A percentile compares a stretch with the other conserved stretches of the same genome.
Evolutionary conservation across 2,329 filamentous ascomycete genomes (phyloP).

Genomic region (Fusarium nygamai): DNA sequence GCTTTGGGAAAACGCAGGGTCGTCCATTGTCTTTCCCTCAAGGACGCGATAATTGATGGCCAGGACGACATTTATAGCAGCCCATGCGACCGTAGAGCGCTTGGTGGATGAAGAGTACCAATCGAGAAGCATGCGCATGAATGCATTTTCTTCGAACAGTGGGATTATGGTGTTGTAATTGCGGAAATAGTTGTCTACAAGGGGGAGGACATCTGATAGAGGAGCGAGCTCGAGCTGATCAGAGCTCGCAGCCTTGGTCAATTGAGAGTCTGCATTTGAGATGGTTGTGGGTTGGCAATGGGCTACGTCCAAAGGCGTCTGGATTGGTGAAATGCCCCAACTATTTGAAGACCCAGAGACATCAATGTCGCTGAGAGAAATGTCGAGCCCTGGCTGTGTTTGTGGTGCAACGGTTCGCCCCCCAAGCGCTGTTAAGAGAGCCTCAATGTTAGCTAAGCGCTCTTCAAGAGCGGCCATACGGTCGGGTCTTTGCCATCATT

Average conservation of each 20-base stretch:
- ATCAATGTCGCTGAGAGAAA: background rate
- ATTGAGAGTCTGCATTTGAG: background rate
- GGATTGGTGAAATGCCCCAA: background rate
- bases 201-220: constrained; percentile 29
- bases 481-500: constrained; percentile 13
- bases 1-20: constrained; percentile 37
- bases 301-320: background rate
- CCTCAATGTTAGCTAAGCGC: constrained; percentile 32
- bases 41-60: constrained; percentile 45
- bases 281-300: background rate
- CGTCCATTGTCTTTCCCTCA: constrained; percentile 29
- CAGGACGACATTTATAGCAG: constrained; percentile 49
- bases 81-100: constrained; percentile 41
- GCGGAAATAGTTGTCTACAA: constrained; percentile 36
- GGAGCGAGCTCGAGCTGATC: constrained; percentile 24
- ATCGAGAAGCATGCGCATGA: constrained; percentile 48
- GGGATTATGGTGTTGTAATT: constrained; percentile 41
- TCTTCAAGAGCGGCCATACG: constrained; percentile 29
- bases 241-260: background rate
- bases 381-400: background rate
- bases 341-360: background rate
- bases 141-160: constrained; percentile 47
- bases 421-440: constrained; percentile 11
- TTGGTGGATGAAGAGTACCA: constrained; percentile 43
- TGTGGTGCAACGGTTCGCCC: background rate